These are phyloP conservation scores for Xylaria grammica DNA, from an alignment of 495 filamentous ascomycete genomes.

Conservation along the genomic window DNA sequence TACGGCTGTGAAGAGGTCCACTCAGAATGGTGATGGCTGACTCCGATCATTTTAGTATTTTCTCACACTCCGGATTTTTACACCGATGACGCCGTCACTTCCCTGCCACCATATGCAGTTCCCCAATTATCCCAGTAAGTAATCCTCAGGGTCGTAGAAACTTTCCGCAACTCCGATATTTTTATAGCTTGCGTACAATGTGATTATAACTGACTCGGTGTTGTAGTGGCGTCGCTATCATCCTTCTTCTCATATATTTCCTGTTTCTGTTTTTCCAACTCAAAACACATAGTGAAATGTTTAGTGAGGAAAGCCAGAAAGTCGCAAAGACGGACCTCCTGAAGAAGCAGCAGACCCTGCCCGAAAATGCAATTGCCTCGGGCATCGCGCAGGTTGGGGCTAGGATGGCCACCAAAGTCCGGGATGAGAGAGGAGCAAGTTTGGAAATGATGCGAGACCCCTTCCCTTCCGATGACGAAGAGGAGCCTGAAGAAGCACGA, in stretches of 20 bases:
- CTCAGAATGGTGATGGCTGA: too few species aligned
- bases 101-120: constrained; percentile 45
- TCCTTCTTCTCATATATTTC: constrained; percentile 77
- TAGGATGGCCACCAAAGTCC: constrained; percentile 34
- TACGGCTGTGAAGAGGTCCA: too few species aligned
- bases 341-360: constrained; percentile 44
- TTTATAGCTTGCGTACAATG: not conserved
- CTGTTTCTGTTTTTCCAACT: constrained; percentile 84
- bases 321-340: constrained; percentile 52
- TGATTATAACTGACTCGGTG: not conserved
- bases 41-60: constrained; percentile 49
- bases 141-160: not conserved
- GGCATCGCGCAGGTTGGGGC: constrained; percentile 67
- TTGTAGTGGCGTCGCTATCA: constrained; percentile 65
- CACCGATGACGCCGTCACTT: constrained; percentile 23
- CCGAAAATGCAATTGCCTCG: constrained; percentile 63
- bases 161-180: too few species aligned
- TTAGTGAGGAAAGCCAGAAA: constrained; percentile 76
- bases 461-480: constrained; percentile 56
- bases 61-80: constrained; percentile 51
- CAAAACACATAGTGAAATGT: constrained; percentile 74
- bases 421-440: constrained; percentile 48
- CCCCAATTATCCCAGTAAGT: constrained; percentile 60
- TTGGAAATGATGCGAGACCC: constrained; percentile 38
- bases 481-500: constrained; percentile 70